Conservation (phyloP, 2,329 filamentous ascomycete genomes). For the Anthostomella pinea region DNA sequence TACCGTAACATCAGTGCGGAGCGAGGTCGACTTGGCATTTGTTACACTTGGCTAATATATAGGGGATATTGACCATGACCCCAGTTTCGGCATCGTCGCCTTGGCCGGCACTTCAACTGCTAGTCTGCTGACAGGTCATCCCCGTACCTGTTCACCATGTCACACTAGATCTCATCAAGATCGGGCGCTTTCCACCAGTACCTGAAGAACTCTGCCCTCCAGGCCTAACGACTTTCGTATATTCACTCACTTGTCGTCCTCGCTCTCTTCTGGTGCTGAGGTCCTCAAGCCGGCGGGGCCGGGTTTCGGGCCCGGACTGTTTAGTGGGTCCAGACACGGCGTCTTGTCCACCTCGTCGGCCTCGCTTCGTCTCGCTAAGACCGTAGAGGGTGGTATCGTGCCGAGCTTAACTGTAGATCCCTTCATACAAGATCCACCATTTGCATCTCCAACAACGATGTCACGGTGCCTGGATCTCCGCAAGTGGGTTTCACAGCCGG, state of each 20-base stretch:
- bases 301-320: slow-evolving; percentile 6
- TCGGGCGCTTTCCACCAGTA: too few relatives aligned
- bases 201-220: too few relatives aligned
- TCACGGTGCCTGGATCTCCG: slow-evolving; percentile 19
- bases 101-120: slow-evolving; percentile 22
- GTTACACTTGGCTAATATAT: slow-evolving; percentile 26
- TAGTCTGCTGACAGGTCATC: background rate
- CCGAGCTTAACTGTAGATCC: slow-evolving; percentile 1
- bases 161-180: slow-evolving; percentile 20
- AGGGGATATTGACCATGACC: slow-evolving; percentile 25
- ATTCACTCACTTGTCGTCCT: too few relatives aligned
- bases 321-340: slow-evolving; percentile 6
- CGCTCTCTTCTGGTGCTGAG: too few relatives aligned
- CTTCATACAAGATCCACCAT: slow-evolving; percentile 9
- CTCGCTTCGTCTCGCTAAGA: slow-evolving; percentile 13
- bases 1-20: slow-evolving; percentile 17
- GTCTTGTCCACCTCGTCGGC: slow-evolving; percentile 5
- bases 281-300: background rate
- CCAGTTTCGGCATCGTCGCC: slow-evolving; percentile 24
- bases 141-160: slow-evolving; percentile 13
- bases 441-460: slow-evolving; percentile 12
- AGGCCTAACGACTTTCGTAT: too few relatives aligned
- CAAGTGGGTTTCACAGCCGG: slow-evolving; percentile 13
- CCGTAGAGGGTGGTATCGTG: slow-evolving; percentile 7
- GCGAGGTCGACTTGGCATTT: slow-evolving; percentile 22